These are phyloP conservation scores for Yarrowia porcina DNA, from an alignment of 805 yeast species.

Conservation along the genomic window DNA sequence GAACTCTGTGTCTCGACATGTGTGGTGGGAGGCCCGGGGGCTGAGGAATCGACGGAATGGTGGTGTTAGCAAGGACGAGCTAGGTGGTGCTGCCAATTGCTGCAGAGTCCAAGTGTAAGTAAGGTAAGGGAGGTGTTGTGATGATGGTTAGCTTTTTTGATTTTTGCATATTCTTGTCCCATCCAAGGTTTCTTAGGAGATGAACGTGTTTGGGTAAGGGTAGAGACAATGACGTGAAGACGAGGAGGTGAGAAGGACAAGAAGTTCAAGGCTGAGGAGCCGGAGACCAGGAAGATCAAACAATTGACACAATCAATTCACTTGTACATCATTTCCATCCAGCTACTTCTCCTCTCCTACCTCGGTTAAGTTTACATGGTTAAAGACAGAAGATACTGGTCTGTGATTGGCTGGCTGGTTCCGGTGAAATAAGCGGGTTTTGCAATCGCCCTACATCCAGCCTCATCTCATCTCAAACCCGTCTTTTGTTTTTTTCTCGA, in stretches of 20 bases:
- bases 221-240: background rate
- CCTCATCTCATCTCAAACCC: no score
- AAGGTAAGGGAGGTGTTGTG: conserved; percentile 24
- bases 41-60: conserved; percentile 22
- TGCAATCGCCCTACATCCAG: no score
- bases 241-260: background rate
- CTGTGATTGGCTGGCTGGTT: no score
- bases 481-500: background rate
- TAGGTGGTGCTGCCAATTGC: conserved; percentile 24
- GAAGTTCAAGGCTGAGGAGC: no score
- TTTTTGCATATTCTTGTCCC: conserved; percentile 7
- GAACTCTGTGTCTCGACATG: conserved; percentile 26
- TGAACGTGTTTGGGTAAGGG: conserved; percentile 20
- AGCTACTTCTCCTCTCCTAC: no score
- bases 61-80: conserved; percentile 20
- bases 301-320: no score
- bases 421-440: no score
- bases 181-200: conserved; percentile 5
- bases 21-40: conserved; percentile 23
- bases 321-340: no score
- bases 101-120: conserved; percentile 19
- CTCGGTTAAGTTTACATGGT: no score
- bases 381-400: no score
- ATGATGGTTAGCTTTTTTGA: conserved; percentile 22
- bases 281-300: no score